A percentile compares a stretch with the other conserved stretches of the same genome.
Conservation (phyloP, 805 yeast species). For the Metschnikowia reukaufii region DNA sequence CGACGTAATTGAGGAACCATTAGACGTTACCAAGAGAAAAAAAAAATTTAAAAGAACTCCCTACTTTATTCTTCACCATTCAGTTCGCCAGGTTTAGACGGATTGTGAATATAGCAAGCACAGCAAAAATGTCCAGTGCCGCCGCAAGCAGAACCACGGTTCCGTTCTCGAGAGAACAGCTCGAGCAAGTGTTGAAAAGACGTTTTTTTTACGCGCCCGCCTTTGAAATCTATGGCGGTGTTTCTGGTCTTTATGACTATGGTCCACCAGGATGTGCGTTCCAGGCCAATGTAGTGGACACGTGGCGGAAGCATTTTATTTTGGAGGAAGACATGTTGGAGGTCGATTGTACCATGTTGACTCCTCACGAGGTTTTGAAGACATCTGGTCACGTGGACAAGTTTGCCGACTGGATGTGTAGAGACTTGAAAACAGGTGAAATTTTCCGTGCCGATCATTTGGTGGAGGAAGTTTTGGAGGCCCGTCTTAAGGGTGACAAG, state of each 20-base stretch:
- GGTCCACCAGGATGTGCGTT: conserved; percentile 99
- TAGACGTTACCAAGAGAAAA: not conserved
- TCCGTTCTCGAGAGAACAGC: conserved; percentile 76
- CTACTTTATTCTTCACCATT: conserved; percentile 4
- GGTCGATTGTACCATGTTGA: conserved; percentile 96
- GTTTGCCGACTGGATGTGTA: conserved; percentile 99
- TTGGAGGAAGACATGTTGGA: conserved; percentile 98
- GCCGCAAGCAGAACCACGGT: conserved; percentile 9
- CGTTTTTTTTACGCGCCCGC: conserved; percentile 98
- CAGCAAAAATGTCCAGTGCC: conserved; percentile 11
- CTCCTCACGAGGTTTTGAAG: conserved; percentile 96
- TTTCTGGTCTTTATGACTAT: conserved; percentile 94
- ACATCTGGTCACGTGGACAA: conserved; percentile 99
- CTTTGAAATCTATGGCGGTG: conserved; percentile 97
- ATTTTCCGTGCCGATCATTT: conserved; percentile 98
- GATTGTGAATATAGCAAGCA: not conserved
- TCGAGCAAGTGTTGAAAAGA: conserved; percentile 90
- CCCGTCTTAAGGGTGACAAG: conserved; percentile 94
- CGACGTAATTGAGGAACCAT: not conserved
- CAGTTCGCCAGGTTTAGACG: conserved; percentile 2
- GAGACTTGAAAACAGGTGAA: conserved; percentile 93
- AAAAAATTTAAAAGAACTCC: not conserved
- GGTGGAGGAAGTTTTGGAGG: conserved; percentile 95
- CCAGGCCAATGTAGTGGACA: conserved; percentile 92
- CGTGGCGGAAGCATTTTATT: conserved; percentile 97